These are phyloP conservation scores for Chenopodium album DNA, from an alignment of 148 eudicot genomes.

Conservation along the genomic window DNA sequence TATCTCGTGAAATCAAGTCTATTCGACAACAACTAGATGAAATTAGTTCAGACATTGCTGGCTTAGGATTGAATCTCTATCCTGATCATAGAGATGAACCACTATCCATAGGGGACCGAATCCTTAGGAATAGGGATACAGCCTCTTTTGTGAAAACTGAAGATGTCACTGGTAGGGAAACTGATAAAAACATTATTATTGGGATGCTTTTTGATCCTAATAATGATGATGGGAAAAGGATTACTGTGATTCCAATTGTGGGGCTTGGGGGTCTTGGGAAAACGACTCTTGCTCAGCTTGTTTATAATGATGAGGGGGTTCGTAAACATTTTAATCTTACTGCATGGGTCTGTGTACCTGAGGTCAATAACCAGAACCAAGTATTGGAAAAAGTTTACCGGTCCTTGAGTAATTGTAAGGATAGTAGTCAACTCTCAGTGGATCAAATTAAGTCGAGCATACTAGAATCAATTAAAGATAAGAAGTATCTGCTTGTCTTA, in stretches of 20 bases:
- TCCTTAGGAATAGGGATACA: not conserved
- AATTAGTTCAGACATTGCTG: not conserved
- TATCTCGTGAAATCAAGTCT: constrained; percentile 9
- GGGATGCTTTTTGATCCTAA: constrained; percentile 16
- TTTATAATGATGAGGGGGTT: not conserved
- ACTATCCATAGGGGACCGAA: not conserved
- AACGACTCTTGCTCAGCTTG: constrained; percentile 20
- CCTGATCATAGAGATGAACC: not conserved
- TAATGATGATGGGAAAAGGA: not conserved
- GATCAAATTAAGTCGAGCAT: not conserved
- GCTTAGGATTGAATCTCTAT: not conserved
- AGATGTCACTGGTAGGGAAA: not conserved
- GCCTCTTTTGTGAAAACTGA: not conserved
- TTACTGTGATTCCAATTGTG: constrained; percentile 18
- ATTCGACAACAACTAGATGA: constrained; percentile 8
- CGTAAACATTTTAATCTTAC: too few species aligned
- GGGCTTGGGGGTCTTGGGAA: constrained; percentile 23
- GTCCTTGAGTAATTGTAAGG: too few species aligned
- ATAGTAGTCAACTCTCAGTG: too few species aligned
- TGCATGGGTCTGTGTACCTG: too few species aligned
- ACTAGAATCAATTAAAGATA: too few species aligned
- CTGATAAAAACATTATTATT: not conserved
- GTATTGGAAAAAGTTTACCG: too few species aligned
- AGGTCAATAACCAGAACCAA: too few species aligned
- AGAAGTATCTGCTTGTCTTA: too few species aligned